Evolutionary conservation across 2,329 filamentous ascomycete genomes (phyloP).

Genomic region (Fusarium albidum): DNA sequence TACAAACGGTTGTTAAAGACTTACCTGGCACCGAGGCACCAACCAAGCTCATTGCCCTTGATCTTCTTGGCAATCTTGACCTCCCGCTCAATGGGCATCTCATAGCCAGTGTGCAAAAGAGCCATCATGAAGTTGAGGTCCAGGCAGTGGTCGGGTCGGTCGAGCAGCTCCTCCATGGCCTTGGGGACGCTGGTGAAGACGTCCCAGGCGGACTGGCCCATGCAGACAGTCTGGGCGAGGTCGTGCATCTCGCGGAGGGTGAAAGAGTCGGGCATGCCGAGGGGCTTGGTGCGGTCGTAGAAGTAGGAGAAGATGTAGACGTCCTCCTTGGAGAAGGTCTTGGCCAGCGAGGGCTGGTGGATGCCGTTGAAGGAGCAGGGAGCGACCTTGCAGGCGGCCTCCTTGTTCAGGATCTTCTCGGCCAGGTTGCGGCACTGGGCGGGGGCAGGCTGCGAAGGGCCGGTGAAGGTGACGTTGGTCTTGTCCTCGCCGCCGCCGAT

Average conservation of each 20-base stretch:
- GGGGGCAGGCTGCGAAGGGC: slow-evolving; percentile 76
- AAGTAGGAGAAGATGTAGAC: slow-evolving; percentile 99
- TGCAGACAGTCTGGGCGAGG: slow-evolving; percentile 84
- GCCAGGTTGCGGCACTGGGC: slow-evolving; percentile 90
- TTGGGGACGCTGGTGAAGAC: slow-evolving; percentile 79
- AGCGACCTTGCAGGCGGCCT: slow-evolving; percentile 78
- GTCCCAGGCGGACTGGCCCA: slow-evolving; percentile 79
- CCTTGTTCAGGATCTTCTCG: slow-evolving; percentile 91
- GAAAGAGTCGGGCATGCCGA: slow-evolving; percentile 99
- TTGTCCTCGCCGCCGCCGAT: slow-evolving; percentile 69
- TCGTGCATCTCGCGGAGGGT: slow-evolving; percentile 90
- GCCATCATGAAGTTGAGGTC: slow-evolving; percentile 97
- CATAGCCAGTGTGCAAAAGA: slow-evolving; percentile 92
- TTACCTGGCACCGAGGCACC: slow-evolving; percentile 96
- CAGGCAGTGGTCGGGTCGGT: slow-evolving; percentile 88
- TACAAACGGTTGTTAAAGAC: slow-evolving; percentile 40
- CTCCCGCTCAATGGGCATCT: slow-evolving; percentile 96
- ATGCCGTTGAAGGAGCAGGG: slow-evolving; percentile 99
- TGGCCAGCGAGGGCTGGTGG: slow-evolving; percentile 89
- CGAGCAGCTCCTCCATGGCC: slow-evolving; percentile 81
- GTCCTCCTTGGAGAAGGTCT: slow-evolving; percentile 91
- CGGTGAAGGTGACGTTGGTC: slow-evolving; percentile 82
- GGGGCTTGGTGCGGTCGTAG: slow-evolving; percentile 89
- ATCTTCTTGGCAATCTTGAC: slow-evolving; percentile 99
- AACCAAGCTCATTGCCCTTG: slow-evolving; percentile 94